Base-by-base conservation (phyloP, 805 yeast species). In the Wickerhamiella sergipiensis region DNA sequence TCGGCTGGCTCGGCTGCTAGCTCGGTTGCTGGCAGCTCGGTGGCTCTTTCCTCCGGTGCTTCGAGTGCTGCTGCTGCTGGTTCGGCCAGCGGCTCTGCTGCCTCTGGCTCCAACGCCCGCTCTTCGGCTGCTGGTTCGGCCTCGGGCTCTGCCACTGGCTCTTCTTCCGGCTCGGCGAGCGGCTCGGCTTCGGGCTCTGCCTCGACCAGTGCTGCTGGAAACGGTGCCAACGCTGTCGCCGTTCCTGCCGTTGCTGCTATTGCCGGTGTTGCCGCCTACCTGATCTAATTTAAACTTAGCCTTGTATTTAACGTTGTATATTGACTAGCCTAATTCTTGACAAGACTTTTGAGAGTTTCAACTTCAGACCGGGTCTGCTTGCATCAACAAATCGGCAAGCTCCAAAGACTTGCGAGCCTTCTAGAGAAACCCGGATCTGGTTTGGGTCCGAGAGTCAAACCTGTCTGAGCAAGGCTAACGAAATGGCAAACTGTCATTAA, bases 1-100 rank as follows among this genome's bases (percentile, higher is more conserved):
- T 17, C 48, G 29, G 21, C 50, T 6, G 15, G 33, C 43, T 55
- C 56, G 10, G 45, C 58, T 47, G 53, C 58, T 17, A n/a, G 53
- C 31, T 38, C 54, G 44, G 46, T 31, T 13, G 33, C 33, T 12
- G 33, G 33, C 33, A 29, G 33, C 33, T 23, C 47, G n/a, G 43
- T 48, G 23, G 23, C 50, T 21, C 21, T 45, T 23, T 38, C 39
- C 23, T 9, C 48, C 15, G 40, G 43, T 38, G 33, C 43, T 18
- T n/a, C 36, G n/a, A 13, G 18, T 31, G 38, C 48, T n/a, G 48
- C 48, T n/a, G 48, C 48, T 17, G 33, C 50, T 48, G 40, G 26
- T 36, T 31, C 48, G 10, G 33, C 33, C n/a, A 15, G 51, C 36
- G 26, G 48, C 19, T 38, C 52, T 19, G 48, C 47, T 15, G 47